Base-by-base conservation (phyloP, 495 filamentous ascomycete genomes). In the Collariella sp. region DNA sequence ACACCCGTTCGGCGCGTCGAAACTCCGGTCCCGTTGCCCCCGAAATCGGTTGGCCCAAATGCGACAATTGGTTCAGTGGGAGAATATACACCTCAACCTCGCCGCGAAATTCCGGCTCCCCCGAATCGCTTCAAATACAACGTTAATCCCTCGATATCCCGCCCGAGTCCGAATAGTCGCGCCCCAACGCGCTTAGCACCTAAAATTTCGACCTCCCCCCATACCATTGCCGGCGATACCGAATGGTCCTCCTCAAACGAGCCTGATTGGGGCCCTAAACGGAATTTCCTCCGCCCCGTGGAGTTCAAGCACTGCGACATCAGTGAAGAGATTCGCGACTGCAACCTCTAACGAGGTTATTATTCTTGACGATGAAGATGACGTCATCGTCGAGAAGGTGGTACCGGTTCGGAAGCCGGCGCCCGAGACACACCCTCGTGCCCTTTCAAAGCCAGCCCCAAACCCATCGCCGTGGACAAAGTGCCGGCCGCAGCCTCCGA, bases 361-460 rank as follows among this genome's bases (percentile, higher is more conserved):
- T 16, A 23, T 57, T 11, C 46, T 66, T 35, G 54, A 55, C 24
- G 58, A 63, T 13, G 58, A 63, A 10, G 48, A 56, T 13, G 49
- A 41, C 5, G 12, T 33, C 42, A 16, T 9, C 3, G 6, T 4
- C 12, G 7, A 15, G n/a, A 16, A 7, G 5, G 15, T 29, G n/a
- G 35, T 4, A 11, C 12, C 12, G 16, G 13, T 15, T 15, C 9
- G 13, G 26, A 26, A 15, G 34, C n/a, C 36, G 9, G 22, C 7
- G 11, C 23, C 36, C 34, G 1, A 22, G 31, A 22, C 12, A 23
- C 0, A 4, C 7, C 15, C 23, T 31, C 26, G 18, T 3, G 26
- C 29, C 11, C 45, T 10, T 47, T 11, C 6, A 5, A n/a, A 7
- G 22, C 6, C 9, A 16, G 2, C 10, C 12, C 12, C 16, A 2